These are phyloP conservation scores for Venturia aucupariae DNA, from an alignment of 2,329 filamentous ascomycete genomes.

Conservation along the genomic window DNA sequence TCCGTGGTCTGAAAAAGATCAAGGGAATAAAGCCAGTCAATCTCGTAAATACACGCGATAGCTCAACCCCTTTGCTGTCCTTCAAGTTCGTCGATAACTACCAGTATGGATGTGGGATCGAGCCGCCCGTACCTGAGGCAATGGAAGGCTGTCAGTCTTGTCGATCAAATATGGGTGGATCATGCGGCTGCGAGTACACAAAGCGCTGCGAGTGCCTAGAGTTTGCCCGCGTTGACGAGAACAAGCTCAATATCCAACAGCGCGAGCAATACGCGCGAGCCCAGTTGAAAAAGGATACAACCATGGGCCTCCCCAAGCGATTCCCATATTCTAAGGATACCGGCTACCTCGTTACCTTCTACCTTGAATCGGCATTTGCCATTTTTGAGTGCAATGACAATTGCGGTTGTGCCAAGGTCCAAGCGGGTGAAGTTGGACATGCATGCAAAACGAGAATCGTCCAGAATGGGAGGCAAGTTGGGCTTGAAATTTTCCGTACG, in stretches of 20 bases:
- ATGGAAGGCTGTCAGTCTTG: slow-evolving; percentile 60
- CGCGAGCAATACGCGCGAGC: slow-evolving; percentile 19
- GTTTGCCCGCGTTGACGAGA: slow-evolving; percentile 45
- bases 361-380: slow-evolving; percentile 35
- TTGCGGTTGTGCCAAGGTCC: slow-evolving; percentile 49
- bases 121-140: slow-evolving; percentile 51
- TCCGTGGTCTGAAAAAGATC: slow-evolving; percentile 22
- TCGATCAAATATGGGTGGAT: slow-evolving; percentile 41
- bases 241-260: slow-evolving; percentile 24
- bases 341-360: slow-evolving; percentile 30
- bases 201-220: slow-evolving; percentile 57
- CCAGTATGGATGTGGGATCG: slow-evolving; percentile 51
- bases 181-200: slow-evolving; percentile 53
- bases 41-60: slow-evolving; percentile 55
- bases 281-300: slow-evolving; percentile 20
- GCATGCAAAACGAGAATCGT: slow-evolving; percentile 68
- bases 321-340: slow-evolving; percentile 52
- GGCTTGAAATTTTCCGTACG: slow-evolving; percentile 70
- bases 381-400: slow-evolving; percentile 74
- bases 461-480: slow-evolving; percentile 60
- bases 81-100: slow-evolving; percentile 63
- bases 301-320: slow-evolving; percentile 33
- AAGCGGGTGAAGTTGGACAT: slow-evolving; percentile 23
- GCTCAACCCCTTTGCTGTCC: slow-evolving; percentile 44
- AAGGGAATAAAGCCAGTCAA: slow-evolving; percentile 37